These are phyloP conservation scores for Canna indica DNA, from an alignment of 176 grass and related monocot genomes.

Conservation along the genomic window DNA sequence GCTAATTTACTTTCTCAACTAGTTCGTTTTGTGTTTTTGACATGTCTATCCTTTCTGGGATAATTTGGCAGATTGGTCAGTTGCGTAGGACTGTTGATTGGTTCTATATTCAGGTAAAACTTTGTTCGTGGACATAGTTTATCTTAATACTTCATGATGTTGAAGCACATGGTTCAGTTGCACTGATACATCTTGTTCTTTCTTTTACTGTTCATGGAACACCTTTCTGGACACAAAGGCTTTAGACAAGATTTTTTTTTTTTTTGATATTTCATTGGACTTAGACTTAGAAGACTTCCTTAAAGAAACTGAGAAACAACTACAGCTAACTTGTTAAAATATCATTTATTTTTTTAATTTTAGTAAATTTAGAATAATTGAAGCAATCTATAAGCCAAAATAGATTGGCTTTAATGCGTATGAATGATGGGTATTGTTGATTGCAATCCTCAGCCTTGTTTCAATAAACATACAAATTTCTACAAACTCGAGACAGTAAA, in stretches of 20 bases:
- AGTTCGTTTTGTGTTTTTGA: not conserved
- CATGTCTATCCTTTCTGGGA: not conserved
- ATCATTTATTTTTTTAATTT: not conserved
- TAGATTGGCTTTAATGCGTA: not conserved
- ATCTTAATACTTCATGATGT: not conserved
- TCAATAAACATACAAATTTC: not conserved
- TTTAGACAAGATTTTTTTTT: not conserved
- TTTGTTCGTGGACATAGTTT: not conserved
- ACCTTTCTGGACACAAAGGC: not conserved
- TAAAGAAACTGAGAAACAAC: not conserved
- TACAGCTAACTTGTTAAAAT: not conserved
- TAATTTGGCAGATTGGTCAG: constrained; percentile 44
- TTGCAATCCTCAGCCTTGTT: not conserved
- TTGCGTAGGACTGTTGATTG: constrained; percentile 64
- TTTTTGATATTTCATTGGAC: not conserved
- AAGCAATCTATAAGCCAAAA: not conserved
- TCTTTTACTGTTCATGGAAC: not conserved
- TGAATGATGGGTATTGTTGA: not conserved
- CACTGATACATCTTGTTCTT: not conserved
- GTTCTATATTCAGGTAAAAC: constrained; percentile 71
- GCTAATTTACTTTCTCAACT: not conserved
- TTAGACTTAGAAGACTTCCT: not conserved
- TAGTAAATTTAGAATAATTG: not conserved
- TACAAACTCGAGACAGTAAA: too few species aligned
- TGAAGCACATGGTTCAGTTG: not conserved